Base-by-base conservation (phyloP, 2,329 filamentous ascomycete genomes). In the Xylaria sp. region DNA sequence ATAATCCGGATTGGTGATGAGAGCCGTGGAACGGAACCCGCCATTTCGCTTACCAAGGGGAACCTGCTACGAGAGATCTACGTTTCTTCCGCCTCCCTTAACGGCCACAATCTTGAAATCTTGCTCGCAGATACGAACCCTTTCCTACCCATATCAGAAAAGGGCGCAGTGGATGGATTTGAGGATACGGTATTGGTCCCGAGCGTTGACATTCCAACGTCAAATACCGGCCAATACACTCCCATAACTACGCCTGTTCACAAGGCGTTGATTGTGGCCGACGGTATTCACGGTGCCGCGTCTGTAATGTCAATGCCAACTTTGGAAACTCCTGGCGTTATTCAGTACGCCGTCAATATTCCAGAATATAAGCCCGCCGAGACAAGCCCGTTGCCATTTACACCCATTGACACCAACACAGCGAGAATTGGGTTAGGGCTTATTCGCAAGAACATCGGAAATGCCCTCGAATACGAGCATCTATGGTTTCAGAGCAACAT, bases 221-320 rank as follows among this genome's bases (percentile, higher is more conserved):
- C 91, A 14, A 85, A 85, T 68, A 88, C 87, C 17, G 89, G 90
- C 8, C 85, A 89, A 69, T 86, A 89, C 65, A 89, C 89, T 12
- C 86, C 89, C 17, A 85, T 96, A 50, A 88, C 89, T 6, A 93
- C 93, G 53, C 94, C 95, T 0, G 93, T 98, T 0, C 95, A 98
- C 77, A 92, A 90, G 76, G 89, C 91, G 0, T 80, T 98, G 17
- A 75, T 98, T 9, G 86, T 97, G 8, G 90, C 89, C 0, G 86
- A 92, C 57, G 94, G 93, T 0, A 81, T 97, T 2, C 82, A 87
- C 61, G 93, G 92, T 7, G 88, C 91, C 0, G 84, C 90, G 4
- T 82, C 85, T 1, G 73, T 88, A 6, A 78, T 85, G 5, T 75
- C 82, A 8, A 76, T 86, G 55, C 80, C 83, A 19, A 69, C 82